Conservation (phyloP, 768 basidiomycete species). For the Rhodosporidiobolus sp. region DNA sequence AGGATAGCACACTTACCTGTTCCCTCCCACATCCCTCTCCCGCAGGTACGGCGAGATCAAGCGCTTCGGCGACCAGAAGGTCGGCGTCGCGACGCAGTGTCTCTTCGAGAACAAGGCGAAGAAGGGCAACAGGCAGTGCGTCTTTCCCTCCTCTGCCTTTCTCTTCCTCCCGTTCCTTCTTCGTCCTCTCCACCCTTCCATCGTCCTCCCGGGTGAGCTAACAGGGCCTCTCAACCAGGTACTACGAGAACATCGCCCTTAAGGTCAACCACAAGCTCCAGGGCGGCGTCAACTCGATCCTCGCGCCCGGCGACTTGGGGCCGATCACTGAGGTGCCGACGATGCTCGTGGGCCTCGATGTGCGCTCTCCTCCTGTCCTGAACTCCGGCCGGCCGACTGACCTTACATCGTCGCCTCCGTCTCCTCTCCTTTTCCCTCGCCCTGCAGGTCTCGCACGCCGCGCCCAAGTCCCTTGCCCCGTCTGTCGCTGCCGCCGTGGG, state of each 20-base stretch:
- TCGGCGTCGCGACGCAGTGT: conserved; percentile 40
- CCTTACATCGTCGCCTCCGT: not conserved
- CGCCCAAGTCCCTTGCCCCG: conserved; percentile 29
- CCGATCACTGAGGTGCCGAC: conserved; percentile 17
- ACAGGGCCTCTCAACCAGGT: too few species aligned
- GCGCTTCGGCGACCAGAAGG: conserved; percentile 28
- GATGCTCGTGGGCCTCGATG: not conserved
- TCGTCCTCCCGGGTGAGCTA: too few species aligned
- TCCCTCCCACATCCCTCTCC: too few species aligned
- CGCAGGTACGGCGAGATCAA: conserved; percentile 17
- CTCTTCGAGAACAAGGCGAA: conserved; percentile 31
- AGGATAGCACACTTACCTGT: not conserved
- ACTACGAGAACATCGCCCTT: conserved; percentile 29
- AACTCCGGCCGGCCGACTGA: too few species aligned
- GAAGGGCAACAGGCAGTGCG: conserved; percentile 22
- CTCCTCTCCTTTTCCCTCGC: not conserved
- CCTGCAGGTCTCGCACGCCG: conserved; percentile 35
- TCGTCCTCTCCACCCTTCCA: not conserved
- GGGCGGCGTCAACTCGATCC: conserved; percentile 27
- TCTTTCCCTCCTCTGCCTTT: not conserved
- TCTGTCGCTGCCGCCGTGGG: conserved; percentile 39
- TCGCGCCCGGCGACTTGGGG: conserved; percentile 10
- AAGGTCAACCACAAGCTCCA: conserved; percentile 39
- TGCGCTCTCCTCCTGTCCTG: not conserved
- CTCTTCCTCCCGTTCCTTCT: not conserved